Percentiles rank a stretch among this genome's conserved stretches.
phyloP scores from a whole-genome alignment of 805 yeast species.

The Tetrapisispora taiwanensis region DNA sequence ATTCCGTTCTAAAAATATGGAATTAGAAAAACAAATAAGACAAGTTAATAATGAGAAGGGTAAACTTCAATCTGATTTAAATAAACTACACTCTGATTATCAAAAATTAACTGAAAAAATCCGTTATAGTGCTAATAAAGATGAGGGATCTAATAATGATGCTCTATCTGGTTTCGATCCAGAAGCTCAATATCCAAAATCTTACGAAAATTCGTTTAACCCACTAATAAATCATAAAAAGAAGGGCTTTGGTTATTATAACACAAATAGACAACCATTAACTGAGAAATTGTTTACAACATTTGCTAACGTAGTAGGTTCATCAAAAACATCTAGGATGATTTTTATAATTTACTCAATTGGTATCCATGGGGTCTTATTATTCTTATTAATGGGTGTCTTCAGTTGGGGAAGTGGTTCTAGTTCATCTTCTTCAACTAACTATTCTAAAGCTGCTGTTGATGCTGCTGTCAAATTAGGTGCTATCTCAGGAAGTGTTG shows the following conservation, averaged over 20 bases:
- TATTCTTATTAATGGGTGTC: conserved; percentile 50
- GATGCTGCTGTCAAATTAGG: not conserved
- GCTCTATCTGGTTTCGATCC: conserved; percentile 29
- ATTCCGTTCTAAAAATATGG: conserved; percentile 71
- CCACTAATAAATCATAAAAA: conserved; percentile 77
- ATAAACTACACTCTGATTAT: conserved; percentile 60
- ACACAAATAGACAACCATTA: conserved; percentile 60
- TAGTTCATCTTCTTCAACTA: conserved; percentile 7
- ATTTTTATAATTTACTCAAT: conserved; percentile 63
- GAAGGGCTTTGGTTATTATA: conserved; percentile 60
- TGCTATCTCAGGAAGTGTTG: not conserved
- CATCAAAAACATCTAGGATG: conserved; percentile 63
- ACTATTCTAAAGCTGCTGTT: not conserved
- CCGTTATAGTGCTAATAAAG: conserved; percentile 51
- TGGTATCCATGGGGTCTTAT: conserved; percentile 63
- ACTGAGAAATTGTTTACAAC: conserved; percentile 68
- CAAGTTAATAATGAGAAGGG: conserved; percentile 42
- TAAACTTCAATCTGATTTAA: conserved; percentile 56
- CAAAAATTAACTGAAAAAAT: conserved; percentile 70
- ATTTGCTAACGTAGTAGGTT: conserved; percentile 62
- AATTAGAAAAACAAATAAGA: conserved; percentile 72
- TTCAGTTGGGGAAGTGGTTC: conserved; percentile 35
- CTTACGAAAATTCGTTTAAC: conserved; percentile 68
- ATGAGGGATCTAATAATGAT: conserved; percentile 5
- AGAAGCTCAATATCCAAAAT: conserved; percentile 51